phyloP scores from a whole-genome alignment of 208 protist genomes.

The Crithidia bombi region DNA sequence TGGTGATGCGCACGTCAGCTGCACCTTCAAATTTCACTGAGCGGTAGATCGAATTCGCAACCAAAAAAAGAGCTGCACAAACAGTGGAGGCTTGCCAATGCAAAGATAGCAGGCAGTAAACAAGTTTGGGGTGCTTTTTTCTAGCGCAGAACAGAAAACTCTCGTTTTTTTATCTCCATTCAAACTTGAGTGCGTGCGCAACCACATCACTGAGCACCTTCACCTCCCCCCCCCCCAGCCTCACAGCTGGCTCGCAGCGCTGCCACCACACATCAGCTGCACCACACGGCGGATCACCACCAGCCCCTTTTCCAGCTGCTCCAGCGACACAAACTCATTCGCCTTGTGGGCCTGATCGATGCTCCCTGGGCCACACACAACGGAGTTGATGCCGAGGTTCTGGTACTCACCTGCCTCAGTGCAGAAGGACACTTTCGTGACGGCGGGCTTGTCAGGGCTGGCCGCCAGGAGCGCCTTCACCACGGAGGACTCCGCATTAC shows the following conservation, averaged over 20 bases:
- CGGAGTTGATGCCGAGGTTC: constrained; percentile 44
- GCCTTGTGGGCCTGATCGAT: constrained; percentile 70
- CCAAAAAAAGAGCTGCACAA: no score
- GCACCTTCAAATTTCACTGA: no score
- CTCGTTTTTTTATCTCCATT: background rate
- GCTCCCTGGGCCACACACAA: constrained; percentile 66
- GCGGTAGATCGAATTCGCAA: no score
- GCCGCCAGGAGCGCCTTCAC: constrained; percentile 39
- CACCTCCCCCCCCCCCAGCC: background rate
- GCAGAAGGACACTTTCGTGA: constrained; percentile 50
- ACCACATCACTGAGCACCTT: background rate
- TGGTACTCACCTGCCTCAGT: constrained; percentile 66
- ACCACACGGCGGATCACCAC: constrained; percentile 40
- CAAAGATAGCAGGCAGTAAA: no score
- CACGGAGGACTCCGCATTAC: constrained; percentile 20
- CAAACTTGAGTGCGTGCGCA: background rate
- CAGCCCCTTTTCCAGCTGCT: constrained; percentile 56
- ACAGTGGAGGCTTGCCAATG: no score
- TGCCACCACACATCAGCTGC: constrained; percentile 34
- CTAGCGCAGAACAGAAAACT: no score
- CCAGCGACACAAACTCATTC: constrained; percentile 67
- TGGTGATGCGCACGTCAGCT: no score
- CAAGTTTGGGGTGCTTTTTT: no score
- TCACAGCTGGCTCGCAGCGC: constrained; percentile 39
- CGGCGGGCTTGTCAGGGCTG: background rate